These are phyloP conservation scores for Coemansia sp. DNA, from an alignment of 192 early-diverging fungal species.

Conservation along the genomic window DNA sequence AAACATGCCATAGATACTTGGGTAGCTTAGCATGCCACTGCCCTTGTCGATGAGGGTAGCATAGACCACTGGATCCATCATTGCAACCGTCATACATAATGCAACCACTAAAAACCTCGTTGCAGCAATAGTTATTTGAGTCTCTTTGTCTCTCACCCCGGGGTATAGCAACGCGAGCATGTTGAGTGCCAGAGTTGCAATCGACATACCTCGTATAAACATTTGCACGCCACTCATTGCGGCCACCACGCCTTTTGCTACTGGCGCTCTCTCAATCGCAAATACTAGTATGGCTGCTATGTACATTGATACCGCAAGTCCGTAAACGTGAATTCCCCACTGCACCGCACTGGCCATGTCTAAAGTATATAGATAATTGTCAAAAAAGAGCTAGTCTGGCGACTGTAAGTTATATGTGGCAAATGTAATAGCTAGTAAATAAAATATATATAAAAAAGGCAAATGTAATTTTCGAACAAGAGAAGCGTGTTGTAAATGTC, in stretches of 20 bases:
- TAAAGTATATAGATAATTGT: neutral
- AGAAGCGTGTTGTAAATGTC: neutral
- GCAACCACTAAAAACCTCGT: constrained; percentile 1
- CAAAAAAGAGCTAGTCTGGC: neutral
- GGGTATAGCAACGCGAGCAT: neutral
- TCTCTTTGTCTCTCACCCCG: neutral
- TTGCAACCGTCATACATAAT: neutral
- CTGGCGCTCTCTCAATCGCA: neutral
- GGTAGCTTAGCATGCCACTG: neutral
- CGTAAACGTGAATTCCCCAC: neutral
- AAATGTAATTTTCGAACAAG: neutral
- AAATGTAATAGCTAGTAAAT: neutral
- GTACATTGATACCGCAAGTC: neutral
- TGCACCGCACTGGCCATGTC: neutral
- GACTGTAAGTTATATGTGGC: neutral
- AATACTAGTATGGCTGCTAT: neutral
- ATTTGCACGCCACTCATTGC: neutral
- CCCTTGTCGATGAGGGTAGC: neutral
- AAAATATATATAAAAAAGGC: neutral
- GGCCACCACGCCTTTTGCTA: neutral
- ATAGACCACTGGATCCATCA: constrained; percentile 2
- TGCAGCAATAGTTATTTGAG: neutral
- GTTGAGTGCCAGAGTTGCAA: neutral
- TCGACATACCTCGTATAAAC: neutral
- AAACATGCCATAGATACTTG: neutral